These are phyloP conservation scores for Chaetothyriales sp. DNA, from an alignment of 2,329 filamentous ascomycete species.

Conservation along the genomic window DNA sequence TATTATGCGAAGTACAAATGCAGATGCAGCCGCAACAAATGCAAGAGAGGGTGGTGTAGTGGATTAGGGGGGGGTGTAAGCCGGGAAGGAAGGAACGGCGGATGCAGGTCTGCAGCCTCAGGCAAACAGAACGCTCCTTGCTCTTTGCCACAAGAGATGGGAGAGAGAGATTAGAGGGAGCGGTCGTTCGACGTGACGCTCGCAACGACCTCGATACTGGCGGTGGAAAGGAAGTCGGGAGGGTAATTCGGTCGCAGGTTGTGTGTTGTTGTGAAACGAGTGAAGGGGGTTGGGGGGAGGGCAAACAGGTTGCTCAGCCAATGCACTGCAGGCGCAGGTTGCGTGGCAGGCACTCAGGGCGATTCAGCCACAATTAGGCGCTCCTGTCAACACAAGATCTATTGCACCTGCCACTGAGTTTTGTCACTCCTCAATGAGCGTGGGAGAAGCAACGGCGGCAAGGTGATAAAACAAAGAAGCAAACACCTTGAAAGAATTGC, in stretches of 20 bases:
- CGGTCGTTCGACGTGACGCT: not conserved
- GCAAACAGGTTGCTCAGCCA: constrained; percentile 19
- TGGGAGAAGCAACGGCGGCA: not conserved
- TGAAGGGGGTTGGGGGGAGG: constrained; percentile 14
- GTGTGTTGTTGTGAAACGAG: constrained; percentile 20
- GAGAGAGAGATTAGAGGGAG: not conserved
- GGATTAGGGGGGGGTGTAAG: not conserved
- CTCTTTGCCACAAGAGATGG: not conserved
- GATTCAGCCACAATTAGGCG: not conserved
- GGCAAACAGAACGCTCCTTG: not conserved
- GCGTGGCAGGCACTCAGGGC: constrained; percentile 9
- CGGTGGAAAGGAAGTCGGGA: not conserved
- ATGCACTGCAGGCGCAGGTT: constrained; percentile 15
- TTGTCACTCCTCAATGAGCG: constrained; percentile 1
- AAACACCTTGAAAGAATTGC: not conserved
- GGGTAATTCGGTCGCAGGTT: constrained; percentile 6
- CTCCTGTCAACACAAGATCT: not conserved
- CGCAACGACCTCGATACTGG: not conserved
- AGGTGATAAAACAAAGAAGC: not conserved
- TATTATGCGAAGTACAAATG: not conserved
- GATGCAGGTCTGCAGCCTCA: not conserved
- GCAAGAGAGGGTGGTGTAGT: not conserved
- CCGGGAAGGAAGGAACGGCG: not conserved
- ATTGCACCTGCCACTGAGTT: not conserved
- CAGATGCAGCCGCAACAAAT: not conserved